These are phyloP conservation scores for Cicer pinnatifidum DNA, from an alignment of 306 rosid species.

Conservation along the genomic window DNA sequence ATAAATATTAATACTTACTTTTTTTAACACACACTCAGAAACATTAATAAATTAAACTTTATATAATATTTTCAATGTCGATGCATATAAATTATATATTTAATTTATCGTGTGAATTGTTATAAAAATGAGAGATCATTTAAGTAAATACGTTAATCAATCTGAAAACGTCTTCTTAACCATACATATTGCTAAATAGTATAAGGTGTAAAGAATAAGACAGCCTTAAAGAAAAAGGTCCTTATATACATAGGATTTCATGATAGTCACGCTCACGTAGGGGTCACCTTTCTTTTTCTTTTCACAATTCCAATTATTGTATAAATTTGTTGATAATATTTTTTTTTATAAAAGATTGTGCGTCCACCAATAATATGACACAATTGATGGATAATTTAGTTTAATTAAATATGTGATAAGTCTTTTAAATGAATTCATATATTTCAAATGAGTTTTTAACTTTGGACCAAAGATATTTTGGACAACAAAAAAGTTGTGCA, in stretches of 20 bases:
- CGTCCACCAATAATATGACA: not conserved
- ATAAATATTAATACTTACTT: slow-evolving; percentile 22
- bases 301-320: slow-evolving; percentile 8
- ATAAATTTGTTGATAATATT: slow-evolving; percentile 7
- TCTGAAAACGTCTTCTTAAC: not conserved
- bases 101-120: too few species aligned
- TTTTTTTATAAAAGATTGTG: not conserved
- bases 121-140: not conserved
- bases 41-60: not conserved
- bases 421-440: too few species aligned
- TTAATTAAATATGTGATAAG: too few species aligned
- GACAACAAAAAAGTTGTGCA: not conserved
- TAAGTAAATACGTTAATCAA: not conserved
- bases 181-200: not conserved
- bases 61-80: too few species aligned
- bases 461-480: too few species aligned
- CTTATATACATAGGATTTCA: slow-evolving; percentile 8
- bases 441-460: too few species aligned
- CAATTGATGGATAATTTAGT: too few species aligned
- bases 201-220: not conserved
- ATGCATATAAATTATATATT: too few species aligned
- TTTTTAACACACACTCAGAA: not conserved
- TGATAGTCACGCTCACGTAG: not conserved
- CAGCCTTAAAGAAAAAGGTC: not conserved
- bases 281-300: slow-evolving; percentile 4